Evolutionary conservation across 805 yeast genomes (phyloP), one percentile per base, ranked within the genome.

Genomic region (Schizosaccharomyces octosporus): DNA sequence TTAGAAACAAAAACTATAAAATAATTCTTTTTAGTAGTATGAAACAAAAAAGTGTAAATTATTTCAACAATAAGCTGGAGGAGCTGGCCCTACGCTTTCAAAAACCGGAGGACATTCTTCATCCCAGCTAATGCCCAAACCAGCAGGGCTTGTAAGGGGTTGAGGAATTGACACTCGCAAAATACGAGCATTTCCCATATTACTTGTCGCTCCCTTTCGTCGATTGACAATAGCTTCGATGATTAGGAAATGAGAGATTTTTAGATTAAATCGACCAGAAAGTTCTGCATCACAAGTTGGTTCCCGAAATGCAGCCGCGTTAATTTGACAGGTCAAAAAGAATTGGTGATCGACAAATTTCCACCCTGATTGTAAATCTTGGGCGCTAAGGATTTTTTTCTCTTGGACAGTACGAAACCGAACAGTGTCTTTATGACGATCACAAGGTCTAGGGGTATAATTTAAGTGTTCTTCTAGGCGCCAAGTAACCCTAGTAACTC

Each of bases 31-130:
- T 45, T 9, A 17, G 17, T 15, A 45, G 24, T 45, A 3, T n/a
- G 21, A 24, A 45, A 36, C 41, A 36, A 36, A 36, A 31, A 9
- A 19, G 4, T 2, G 51, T 19, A n/a, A n/a, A n/a, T 19, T 24
- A n/a, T 29, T 21, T 29, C 27, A 51, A 29, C 29, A 24, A 36
- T 57, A 57, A 19, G 36, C 59, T n/a, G 60, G 60, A 5, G 60
- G 60, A 31, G 42, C 42, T n/a, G 60, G 48, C 11, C 60, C 61
- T 19, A 93, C 88, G 65, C 87, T 90, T 61, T 81, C 87, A 68
- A 93, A 93, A 24, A 88, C 85, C 0, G 99, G 99, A 1, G 99
- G 99, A 19, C 94, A 97, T 71, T 93, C 98, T 69, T 90, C 97
- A 71, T 90, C 97, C 97, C 98, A 93, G 0, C 97, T 85, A 39